These are phyloP conservation scores for Phalaenopsis equestris DNA, from an alignment of 106 monocot species.

Conservation along the genomic window DNA sequence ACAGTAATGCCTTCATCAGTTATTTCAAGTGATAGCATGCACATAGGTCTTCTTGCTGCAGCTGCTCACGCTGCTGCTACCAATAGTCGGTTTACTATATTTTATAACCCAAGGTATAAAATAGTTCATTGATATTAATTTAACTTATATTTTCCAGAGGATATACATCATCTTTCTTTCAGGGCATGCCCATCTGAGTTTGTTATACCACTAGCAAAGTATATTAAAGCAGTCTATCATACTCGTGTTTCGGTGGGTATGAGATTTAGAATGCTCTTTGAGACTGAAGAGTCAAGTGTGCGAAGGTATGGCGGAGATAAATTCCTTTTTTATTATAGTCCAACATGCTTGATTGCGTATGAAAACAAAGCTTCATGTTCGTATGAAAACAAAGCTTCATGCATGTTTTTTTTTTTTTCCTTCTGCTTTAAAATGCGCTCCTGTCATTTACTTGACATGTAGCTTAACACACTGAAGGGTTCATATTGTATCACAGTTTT, in stretches of 20 bases:
- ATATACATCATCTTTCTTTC: slow-evolving; percentile 3
- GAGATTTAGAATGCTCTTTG: slow-evolving; percentile 94
- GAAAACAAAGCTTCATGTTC: background rate
- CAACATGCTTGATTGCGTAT: background rate
- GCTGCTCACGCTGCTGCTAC: slow-evolving; percentile 94
- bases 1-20: slow-evolving; percentile 94
- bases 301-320: slow-evolving; percentile 31
- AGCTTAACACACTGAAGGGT: background rate
- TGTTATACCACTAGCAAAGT: slow-evolving; percentile 83
- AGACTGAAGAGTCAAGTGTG: slow-evolving; percentile 91
- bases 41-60: slow-evolving; percentile 92
- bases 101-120: slow-evolving; percentile 81
- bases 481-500: background rate
- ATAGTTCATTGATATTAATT: background rate
- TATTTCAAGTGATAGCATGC: slow-evolving; percentile 95
- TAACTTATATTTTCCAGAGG: background rate
- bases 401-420: background rate
- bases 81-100: slow-evolving; percentile 83
- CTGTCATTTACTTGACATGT: background rate
- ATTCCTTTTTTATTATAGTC: background rate
- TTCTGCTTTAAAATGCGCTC: no score
- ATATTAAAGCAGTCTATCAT: slow-evolving; percentile 72
- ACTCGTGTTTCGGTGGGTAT: slow-evolving; percentile 82
- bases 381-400: background rate
- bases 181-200: slow-evolving; percentile 93